Evolutionary conservation across 2,329 filamentous ascomycete species (phyloP).

Genomic region (Tothia fuscella): DNA sequence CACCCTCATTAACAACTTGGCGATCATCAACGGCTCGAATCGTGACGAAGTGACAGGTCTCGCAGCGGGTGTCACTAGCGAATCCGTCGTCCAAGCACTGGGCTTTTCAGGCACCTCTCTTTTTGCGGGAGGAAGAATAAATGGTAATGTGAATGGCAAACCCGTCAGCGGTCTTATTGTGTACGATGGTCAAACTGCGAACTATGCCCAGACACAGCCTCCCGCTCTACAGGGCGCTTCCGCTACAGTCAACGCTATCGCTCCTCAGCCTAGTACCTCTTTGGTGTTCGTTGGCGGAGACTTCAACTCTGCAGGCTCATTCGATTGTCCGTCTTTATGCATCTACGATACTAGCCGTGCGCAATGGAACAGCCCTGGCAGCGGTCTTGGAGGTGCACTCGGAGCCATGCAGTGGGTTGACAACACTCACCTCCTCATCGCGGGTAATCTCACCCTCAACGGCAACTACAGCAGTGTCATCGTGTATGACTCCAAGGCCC

Average conservation of each 20-base stretch:
- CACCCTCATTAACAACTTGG: slow-evolving; percentile 63
- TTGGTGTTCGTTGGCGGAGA: slow-evolving; percentile 79
- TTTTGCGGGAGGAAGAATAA: slow-evolving; percentile 72
- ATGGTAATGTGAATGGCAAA: slow-evolving; percentile 53
- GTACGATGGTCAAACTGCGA: slow-evolving; percentile 59
- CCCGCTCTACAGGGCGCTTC: slow-evolving; percentile 59
- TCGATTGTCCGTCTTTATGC: slow-evolving; percentile 75
- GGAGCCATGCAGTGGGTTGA: slow-evolving; percentile 65
- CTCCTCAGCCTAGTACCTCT: slow-evolving; percentile 53
- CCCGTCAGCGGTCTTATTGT: slow-evolving; percentile 62
- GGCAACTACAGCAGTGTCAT: slow-evolving; percentile 56
- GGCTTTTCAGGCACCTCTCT: slow-evolving; percentile 55
- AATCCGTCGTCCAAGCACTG: slow-evolving; percentile 65
- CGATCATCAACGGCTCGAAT: slow-evolving; percentile 68
- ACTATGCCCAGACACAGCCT: slow-evolving; percentile 56
- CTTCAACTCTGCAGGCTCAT: slow-evolving; percentile 70
- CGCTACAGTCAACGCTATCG: slow-evolving; percentile 65
- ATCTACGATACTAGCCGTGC: slow-evolving; percentile 56
- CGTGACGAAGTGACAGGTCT: slow-evolving; percentile 57
- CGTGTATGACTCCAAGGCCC: slow-evolving; percentile 56
- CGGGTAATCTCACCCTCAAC: slow-evolving; percentile 61
- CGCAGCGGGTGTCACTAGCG: slow-evolving; percentile 49
- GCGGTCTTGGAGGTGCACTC: slow-evolving; percentile 57
- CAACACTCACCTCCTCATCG: slow-evolving; percentile 59
- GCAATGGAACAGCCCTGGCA: slow-evolving; percentile 73